These are phyloP conservation scores for Russula ochroleuca DNA, from an alignment of 768 basidiomycete species.

Conservation along the genomic window DNA sequence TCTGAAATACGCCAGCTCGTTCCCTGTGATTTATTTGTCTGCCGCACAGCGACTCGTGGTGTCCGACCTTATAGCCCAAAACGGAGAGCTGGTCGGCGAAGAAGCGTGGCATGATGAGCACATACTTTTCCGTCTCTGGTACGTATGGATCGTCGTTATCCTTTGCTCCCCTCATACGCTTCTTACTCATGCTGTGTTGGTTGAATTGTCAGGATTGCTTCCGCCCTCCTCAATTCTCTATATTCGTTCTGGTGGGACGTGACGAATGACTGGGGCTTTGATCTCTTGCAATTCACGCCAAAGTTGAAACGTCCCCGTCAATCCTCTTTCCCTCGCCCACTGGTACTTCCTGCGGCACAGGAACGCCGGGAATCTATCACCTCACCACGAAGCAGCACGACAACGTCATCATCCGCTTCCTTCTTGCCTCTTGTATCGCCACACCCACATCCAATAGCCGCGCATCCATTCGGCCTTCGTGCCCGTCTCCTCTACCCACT, in stretches of 20 bases:
- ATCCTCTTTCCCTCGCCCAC: slow-evolving; percentile 39
- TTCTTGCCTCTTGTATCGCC: background rate
- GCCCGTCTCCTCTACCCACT: slow-evolving; percentile 72
- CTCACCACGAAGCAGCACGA: slow-evolving; percentile 18
- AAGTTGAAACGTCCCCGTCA: slow-evolving; percentile 27
- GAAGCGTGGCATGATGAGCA: slow-evolving; percentile 72
- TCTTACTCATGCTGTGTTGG: background rate
- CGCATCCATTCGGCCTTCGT: slow-evolving; percentile 71
- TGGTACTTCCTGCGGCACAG: slow-evolving; percentile 47
- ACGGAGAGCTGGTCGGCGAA: slow-evolving; percentile 41
- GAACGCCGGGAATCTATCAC: slow-evolving; percentile 33
- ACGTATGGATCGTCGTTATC: background rate
- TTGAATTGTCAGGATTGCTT: slow-evolving; percentile 61
- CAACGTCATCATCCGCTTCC: slow-evolving; percentile 1
- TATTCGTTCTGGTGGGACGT: slow-evolving; percentile 99
- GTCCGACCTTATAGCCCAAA: slow-evolving; percentile 50
- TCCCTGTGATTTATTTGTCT: slow-evolving; percentile 93
- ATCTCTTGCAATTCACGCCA: slow-evolving; percentile 48
- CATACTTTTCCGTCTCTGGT: slow-evolving; percentile 83
- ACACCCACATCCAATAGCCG: slow-evolving; percentile 23
- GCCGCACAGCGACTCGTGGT: slow-evolving; percentile 79
- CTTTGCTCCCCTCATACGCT: background rate
- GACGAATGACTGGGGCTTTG: slow-evolving; percentile 95
- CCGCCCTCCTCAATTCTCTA: slow-evolving; percentile 80
- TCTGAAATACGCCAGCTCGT: slow-evolving; percentile 92